Evolutionary conservation across 768 basidiomycete genomes (phyloP), one percentile per base, ranked within the genome.

Genomic region (Chlorophyllum brunneum): DNA sequence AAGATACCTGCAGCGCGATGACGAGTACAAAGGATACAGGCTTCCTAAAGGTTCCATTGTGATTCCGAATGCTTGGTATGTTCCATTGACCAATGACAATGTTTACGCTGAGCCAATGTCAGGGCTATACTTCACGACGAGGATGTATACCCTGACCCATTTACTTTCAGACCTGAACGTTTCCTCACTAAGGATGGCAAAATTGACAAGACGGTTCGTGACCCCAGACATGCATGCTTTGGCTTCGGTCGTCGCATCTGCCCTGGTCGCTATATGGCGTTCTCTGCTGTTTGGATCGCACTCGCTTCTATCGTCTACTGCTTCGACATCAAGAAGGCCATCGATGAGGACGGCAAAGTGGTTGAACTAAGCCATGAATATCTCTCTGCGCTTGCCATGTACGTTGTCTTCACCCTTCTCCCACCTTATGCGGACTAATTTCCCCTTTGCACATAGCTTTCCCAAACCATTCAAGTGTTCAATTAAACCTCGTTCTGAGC

Each of bases 51-150:
- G 67, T 1, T 63, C 70, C 6, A 59, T 69, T 15, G 56, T 70
- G 6, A 51, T 71, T 4, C 33, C 59, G 10, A 71, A 75, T 54
- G 58, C 63, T 15, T 70, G 70, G 74, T 68, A 46, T 16, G 60
- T 39, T 2, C 7, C 7, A 31, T 4, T 5, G 6, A 15, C 10
- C 10, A 11, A 38, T 23, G 16, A 8, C 15, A 34, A 1, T 41
- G n/a, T 24, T 29, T 31, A 24, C 7, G 26, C 13, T 50, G 1
- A 4, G 6, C 3, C 39, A 18, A 27, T 23, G 6, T 3, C 24
- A 76, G 76, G 76, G 68, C 69, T 1, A 68, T 78, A 47, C 65
- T 70, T 1, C 72, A 69, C 43, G 65, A 79, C 30, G 67, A 70
- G 42, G 47, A 56, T 6, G 61, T 60, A 26, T 76, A 72, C 55